Conservation (phyloP, 2,329 filamentous ascomycete species). For the Aspergillus melleus region DNA sequence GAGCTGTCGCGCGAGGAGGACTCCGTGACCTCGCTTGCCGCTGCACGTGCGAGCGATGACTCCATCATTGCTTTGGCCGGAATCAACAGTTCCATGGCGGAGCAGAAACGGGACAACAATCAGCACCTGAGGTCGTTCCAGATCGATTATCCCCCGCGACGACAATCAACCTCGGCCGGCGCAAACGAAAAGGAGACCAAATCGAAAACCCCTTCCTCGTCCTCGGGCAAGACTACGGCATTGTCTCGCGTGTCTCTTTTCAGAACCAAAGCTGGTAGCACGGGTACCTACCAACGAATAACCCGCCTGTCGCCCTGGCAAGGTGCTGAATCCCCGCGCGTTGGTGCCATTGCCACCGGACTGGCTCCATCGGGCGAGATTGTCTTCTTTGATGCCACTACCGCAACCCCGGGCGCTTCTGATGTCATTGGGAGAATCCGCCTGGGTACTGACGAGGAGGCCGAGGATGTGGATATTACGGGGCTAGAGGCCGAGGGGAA, state of each 20-base stretch:
- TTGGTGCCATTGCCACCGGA: slow-evolving; percentile 78
- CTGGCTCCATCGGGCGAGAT: slow-evolving; percentile 75
- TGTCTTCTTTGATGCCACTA: slow-evolving; percentile 72
- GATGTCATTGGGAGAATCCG: slow-evolving; percentile 58
- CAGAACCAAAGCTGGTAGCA: slow-evolving; percentile 36
- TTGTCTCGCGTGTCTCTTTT: slow-evolving; percentile 56
- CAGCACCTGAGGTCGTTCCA: slow-evolving; percentile 78
- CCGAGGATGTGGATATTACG: slow-evolving; percentile 47
- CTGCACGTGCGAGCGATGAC: slow-evolving; percentile 60
- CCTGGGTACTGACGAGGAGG: slow-evolving; percentile 53
- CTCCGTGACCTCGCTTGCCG: slow-evolving; percentile 79
- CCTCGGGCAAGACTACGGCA: slow-evolving; percentile 39
- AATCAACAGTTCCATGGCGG: slow-evolving; percentile 75
- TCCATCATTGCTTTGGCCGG: slow-evolving; percentile 66
- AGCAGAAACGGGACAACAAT: slow-evolving; percentile 75
- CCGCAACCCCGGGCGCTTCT: slow-evolving; percentile 49
- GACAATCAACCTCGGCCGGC: slow-evolving; percentile 26
- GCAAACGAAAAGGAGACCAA: slow-evolving; percentile 7
- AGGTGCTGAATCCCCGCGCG: slow-evolving; percentile 56
- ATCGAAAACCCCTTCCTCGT: slow-evolving; percentile 21
- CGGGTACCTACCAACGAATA: slow-evolving; percentile 61
- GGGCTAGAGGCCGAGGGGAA: slow-evolving; percentile 35
- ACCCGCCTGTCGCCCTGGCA: slow-evolving; percentile 57
- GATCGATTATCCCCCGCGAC: slow-evolving; percentile 56
- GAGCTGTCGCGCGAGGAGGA: slow-evolving; percentile 83